Evolutionary conservation across 225 moss, liverwort and hornwort species (phyloP), one percentile per base, ranked within the genome.

Genomic region (Pleurozium schreberi): DNA sequence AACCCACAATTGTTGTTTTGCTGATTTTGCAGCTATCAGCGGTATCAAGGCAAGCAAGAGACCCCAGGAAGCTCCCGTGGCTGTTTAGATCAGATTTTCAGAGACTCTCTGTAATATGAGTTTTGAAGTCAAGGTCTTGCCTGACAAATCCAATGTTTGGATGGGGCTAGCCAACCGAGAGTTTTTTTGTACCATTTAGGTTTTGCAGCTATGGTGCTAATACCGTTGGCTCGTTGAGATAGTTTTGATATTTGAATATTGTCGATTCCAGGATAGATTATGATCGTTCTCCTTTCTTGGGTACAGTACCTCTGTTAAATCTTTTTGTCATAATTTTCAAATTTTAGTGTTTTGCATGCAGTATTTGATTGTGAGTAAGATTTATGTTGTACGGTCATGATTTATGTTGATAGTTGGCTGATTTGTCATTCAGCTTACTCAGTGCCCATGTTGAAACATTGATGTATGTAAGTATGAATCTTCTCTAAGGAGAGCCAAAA

Each of bases 21-120:
- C 49, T 76, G 58, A 60, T 62, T 45, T 73, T 88, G 81, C 97
- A 98, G 98, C 97, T 86, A 96, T 99, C 91, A 93, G 93, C 71
- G 97, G 98, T 55, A 99, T 99, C 92, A 99, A 99, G 93, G 60
- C 95, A 28, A 99, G 98, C 87, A 95, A 96, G 94, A 94, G 92
- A 93, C 97, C 97, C 28, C 91, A 91, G 87, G 92, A 95, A 87
- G 95, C 95, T 22, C n/a, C 97, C 43, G 97, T 99, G 68, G 95
- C 97, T 83, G 97, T 93, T 36, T 97, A 95, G 90, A 60, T 63
- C 42, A 58, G 83, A 71, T 59, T 77, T 49, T 38, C 65, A 38
- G 73, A 60, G 75, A 67, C 66, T 81, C 30, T 88, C 22, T 73
- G 66, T 71, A 85, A 75, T 27, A 69, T 91, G 88, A 86, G 80